These are phyloP conservation scores for Apiotrichum laibachii DNA, from an alignment of 1,284 basidiomycete species.

Conservation along the genomic window DNA sequence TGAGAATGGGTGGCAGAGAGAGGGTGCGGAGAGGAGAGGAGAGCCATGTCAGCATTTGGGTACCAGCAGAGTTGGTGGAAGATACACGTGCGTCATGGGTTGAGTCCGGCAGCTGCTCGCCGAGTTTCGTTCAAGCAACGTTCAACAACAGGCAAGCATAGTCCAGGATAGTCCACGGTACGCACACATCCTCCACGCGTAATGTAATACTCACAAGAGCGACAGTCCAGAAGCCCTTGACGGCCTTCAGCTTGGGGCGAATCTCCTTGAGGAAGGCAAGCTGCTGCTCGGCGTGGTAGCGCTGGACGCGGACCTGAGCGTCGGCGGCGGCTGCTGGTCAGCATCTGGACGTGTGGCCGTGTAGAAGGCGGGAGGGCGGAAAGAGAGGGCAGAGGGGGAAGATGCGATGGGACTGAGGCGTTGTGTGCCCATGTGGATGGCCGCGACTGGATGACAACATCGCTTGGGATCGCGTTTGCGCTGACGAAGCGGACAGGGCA, in stretches of 20 bases:
- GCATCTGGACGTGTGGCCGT: not conserved
- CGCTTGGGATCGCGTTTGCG: too few species aligned
- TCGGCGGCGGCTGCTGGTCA: conserved; percentile 30
- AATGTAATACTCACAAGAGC: conserved; percentile 32
- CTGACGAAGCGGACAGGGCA: too few species aligned
- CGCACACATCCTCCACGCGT: too few species aligned
- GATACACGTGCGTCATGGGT: too few species aligned
- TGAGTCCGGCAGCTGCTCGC: too few species aligned
- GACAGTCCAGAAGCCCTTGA: conserved; percentile 42
- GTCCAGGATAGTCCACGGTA: too few species aligned
- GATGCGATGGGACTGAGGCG: not conserved
- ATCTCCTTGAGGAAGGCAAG: conserved; percentile 28
- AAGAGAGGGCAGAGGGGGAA: not conserved
- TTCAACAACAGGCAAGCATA: too few species aligned
- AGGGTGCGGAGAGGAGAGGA: not conserved
- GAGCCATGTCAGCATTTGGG: not conserved
- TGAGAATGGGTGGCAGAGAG: not conserved
- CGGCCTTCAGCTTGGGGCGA: conserved; percentile 34
- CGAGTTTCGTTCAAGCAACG: too few species aligned
- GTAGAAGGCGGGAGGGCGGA: not conserved
- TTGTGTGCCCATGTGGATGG: too few species aligned
- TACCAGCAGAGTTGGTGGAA: not conserved
- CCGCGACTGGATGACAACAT: not conserved
- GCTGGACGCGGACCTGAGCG: conserved; percentile 31
- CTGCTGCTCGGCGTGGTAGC: conserved; percentile 31